Conservation (phyloP, 169 alveolate species). For the Amoebophrya sp. region DNA sequence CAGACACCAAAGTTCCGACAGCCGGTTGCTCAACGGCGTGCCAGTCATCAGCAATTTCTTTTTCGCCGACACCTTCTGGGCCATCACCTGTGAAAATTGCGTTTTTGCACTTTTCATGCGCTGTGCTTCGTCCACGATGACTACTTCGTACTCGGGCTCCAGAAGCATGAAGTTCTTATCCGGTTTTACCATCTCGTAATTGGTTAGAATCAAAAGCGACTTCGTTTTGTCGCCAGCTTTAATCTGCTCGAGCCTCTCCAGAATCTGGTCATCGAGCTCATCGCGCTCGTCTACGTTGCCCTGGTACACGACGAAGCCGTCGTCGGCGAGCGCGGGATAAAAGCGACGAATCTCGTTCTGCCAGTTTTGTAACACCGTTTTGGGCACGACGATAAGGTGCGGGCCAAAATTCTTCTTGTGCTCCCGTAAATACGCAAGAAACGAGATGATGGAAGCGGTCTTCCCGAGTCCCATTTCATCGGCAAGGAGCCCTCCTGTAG, state of each 20-base stretch:
- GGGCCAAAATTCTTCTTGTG: constrained; percentile 85
- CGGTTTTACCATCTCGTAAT: neutral
- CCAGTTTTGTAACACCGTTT: constrained; percentile 92
- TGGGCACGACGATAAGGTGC: constrained; percentile 90
- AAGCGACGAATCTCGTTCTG: constrained; percentile 85
- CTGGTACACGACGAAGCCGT: neutral
- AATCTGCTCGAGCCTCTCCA: neutral
- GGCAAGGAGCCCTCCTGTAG: constrained; percentile 92
- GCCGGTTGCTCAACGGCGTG: constrained; percentile 93
- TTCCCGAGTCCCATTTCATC: constrained; percentile 99
- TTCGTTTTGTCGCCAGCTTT: neutral
- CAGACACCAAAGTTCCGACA: constrained; percentile 94
- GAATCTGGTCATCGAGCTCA: neutral
- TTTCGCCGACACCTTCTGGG: neutral
- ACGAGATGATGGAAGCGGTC: constrained; percentile 90
- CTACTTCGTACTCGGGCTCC: neutral
- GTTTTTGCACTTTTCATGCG: constrained; percentile 85
- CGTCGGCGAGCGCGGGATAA: constrained; percentile 72
- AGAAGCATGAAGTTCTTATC: neutral
- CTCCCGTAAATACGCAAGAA: constrained; percentile 81
- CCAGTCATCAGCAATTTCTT: constrained; percentile 77
- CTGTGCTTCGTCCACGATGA: constrained; percentile 88
- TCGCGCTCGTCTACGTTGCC: neutral
- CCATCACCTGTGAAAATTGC: constrained; percentile 70
- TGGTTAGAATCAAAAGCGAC: neutral